Evolutionary conservation across 257 asterid species (phyloP), one percentile per base, ranked within the genome.

Genomic region (Linderniella brevidens): DNA sequence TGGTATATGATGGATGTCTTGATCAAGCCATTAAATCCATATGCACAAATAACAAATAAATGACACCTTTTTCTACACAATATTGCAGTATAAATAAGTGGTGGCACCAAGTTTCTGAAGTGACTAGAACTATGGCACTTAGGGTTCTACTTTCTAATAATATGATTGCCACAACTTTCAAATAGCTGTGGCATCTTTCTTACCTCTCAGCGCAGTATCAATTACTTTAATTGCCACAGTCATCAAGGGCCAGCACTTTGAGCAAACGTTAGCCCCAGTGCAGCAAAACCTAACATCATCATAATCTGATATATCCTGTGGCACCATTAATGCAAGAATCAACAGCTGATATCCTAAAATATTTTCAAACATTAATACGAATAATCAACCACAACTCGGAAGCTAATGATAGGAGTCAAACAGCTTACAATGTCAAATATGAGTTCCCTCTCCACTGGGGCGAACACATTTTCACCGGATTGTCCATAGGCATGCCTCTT

Each of bases 271-370:
- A 50, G 95, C 98, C 68, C 95, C 95, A 3, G 84, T 66, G 76
- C 95, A 88, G 76, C 97, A 88, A 72, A 69, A 83, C 63, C 97
- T 80, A 46, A 80, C 92, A 74, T 88, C 97, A 49, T 88, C 97
- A 53, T 88, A 88, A 58, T 88, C 95, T 49, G 95, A 78, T 37
- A 88, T 76, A 67, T 88, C 98, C 98, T 88, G 71, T 50, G 13
- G 44, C 10, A 49, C 41, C 48, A 8, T 64, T 20, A 32, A 48
- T 9, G 35, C 53, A 48, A 58, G 49, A 50, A 41, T 29, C 46
- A 43, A 13, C 48, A 29, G 15, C 8, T 1, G 6, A 35, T 29
- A 29, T 25, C 41, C 19, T 32, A 57, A 48, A 48, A 53, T 19
- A 36, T 18, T 61, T 35, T 35, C n/a, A 17, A 19, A 46, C n/a